Evolutionary conservation across 176 grass and related monocot genomes (phyloP).

Genomic region (Echinochloa phyllopogon): DNA sequence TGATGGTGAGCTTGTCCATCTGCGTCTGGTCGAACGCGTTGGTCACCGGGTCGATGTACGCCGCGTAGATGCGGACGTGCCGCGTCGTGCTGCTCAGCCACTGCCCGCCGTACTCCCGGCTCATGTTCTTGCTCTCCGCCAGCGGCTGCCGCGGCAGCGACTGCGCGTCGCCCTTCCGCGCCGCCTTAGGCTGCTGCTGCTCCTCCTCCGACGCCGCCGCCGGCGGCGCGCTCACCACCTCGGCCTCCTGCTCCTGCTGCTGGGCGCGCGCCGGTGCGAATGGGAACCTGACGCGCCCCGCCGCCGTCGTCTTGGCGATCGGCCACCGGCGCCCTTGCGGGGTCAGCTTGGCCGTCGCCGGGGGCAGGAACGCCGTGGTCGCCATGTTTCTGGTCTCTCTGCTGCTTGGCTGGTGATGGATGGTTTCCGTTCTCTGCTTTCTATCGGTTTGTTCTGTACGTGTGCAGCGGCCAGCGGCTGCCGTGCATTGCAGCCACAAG

Average conservation of each 20-base stretch:
- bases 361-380: slow-evolving; percentile 64
- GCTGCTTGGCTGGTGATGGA: background rate
- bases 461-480: background rate
- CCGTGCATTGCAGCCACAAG: slow-evolving; percentile 45
- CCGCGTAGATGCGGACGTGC: slow-evolving; percentile 95
- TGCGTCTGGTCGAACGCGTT: slow-evolving; percentile 95
- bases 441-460: background rate
- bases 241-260: slow-evolving; percentile 45
- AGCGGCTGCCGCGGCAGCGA: slow-evolving; percentile 65
- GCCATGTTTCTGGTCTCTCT: slow-evolving; percentile 49
- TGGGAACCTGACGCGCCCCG: slow-evolving; percentile 17
- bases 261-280: slow-evolving; percentile 50
- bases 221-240: slow-evolving; percentile 11
- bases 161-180: slow-evolving; percentile 38
- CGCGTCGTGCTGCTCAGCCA: slow-evolving; percentile 92
- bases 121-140: slow-evolving; percentile 93
- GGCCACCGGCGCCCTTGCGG: slow-evolving; percentile 28
- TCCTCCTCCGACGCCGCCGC: background rate
- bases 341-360: slow-evolving; percentile 51
- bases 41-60: slow-evolving; percentile 94
- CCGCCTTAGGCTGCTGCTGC: background rate
- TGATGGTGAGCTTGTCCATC: slow-evolving; percentile 95
- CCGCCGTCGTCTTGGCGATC: background rate
- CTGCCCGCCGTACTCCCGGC: slow-evolving; percentile 85
- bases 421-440: background rate